Percentiles rank a stretch among this genome's conserved stretches.
Evolutionary conservation across 805 yeast species (phyloP).

Genomic region (Kodamaea neixiangensis): DNA sequence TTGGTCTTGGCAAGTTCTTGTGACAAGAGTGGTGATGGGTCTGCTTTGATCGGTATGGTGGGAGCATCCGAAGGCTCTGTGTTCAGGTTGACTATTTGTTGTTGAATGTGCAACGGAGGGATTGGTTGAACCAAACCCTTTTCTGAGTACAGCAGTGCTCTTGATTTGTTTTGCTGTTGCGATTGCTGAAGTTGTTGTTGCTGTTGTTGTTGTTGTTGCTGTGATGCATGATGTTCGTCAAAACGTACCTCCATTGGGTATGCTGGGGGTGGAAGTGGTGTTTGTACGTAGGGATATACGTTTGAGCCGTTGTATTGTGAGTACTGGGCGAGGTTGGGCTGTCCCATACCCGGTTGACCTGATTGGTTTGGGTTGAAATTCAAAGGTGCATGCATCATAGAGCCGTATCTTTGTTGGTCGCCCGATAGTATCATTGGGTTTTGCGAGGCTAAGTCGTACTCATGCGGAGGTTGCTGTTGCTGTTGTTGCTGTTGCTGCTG

Average conservation of each 20-base stretch:
- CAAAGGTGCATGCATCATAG: constrained; percentile 6
- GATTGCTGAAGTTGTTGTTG: constrained; percentile 1
- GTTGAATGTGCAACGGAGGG: constrained; percentile 47
- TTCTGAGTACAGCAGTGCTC: constrained; percentile 14
- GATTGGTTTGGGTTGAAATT: constrained; percentile 10
- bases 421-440: constrained; percentile 10
- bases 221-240: constrained; percentile 14
- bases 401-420: constrained; percentile 7
- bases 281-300: constrained; percentile 17
- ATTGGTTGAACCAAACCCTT: constrained; percentile 32
- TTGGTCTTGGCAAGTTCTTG: constrained; percentile 10
- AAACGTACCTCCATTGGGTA: constrained; percentile 16
- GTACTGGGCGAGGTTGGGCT: constrained; percentile 17
- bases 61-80: constrained; percentile 8
- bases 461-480: constrained; percentile 13
- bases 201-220: constrained; percentile 2
- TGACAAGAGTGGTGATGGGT: constrained; percentile 12
- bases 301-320: constrained; percentile 20
- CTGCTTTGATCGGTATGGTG: constrained; percentile 11
- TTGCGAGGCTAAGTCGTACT: constrained; percentile 8
- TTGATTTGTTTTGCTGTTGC: constrained; percentile 4
- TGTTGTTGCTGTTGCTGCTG: constrained; percentile 11
- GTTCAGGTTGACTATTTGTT: constrained; percentile 31
- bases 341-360: neutral
- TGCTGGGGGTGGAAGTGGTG: constrained; percentile 15